Evolutionary conservation across 805 yeast genomes (phyloP).

Genomic region (Deakozyma indianensis): DNA sequence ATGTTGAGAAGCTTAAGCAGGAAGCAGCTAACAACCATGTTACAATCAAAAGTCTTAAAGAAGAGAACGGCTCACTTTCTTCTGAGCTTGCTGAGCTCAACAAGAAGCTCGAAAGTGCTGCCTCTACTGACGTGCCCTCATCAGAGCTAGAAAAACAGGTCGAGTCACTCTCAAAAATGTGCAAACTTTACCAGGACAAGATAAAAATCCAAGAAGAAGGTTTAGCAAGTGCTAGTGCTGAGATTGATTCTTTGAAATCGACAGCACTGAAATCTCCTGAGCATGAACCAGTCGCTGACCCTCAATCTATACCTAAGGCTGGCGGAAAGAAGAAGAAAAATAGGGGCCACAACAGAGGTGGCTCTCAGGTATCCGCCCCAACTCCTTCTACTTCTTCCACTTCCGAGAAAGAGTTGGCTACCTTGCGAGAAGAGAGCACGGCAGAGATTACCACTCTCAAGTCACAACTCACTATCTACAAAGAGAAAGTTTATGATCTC

Average conservation of each 20-base stretch:
- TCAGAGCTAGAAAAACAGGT: slow-evolving; percentile 2
- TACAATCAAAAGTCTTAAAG: slow-evolving; percentile 6
- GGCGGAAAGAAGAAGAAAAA: slow-evolving; percentile 1
- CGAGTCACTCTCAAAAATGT: slow-evolving; percentile 3
- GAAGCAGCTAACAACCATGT: too few species aligned
- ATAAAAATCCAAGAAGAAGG: neutral
- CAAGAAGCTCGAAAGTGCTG: slow-evolving; percentile 1
- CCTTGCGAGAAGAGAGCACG: neutral
- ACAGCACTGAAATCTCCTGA: slow-evolving; percentile 6
- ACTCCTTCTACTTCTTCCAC: neutral
- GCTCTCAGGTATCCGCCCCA: neutral
- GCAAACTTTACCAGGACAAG: slow-evolving; percentile 2
- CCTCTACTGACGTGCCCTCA: neutral
- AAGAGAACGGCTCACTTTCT: neutral
- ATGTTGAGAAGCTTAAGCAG: slow-evolving; percentile 7
- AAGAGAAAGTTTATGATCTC: slow-evolving; percentile 52
- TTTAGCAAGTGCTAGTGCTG: neutral
- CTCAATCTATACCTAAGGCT: neutral
- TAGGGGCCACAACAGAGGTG: neutral
- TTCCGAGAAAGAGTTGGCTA: neutral
- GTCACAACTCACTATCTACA: slow-evolving; percentile 3
- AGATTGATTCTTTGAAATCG: neutral
- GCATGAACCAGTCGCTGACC: too few species aligned
- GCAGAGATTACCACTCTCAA: slow-evolving; percentile 3
- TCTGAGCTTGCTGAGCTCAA: slow-evolving; percentile 8